Conservation (phyloP, 2,329 filamentous ascomycete species). For the Arachnopeziza araneosa region DNA sequence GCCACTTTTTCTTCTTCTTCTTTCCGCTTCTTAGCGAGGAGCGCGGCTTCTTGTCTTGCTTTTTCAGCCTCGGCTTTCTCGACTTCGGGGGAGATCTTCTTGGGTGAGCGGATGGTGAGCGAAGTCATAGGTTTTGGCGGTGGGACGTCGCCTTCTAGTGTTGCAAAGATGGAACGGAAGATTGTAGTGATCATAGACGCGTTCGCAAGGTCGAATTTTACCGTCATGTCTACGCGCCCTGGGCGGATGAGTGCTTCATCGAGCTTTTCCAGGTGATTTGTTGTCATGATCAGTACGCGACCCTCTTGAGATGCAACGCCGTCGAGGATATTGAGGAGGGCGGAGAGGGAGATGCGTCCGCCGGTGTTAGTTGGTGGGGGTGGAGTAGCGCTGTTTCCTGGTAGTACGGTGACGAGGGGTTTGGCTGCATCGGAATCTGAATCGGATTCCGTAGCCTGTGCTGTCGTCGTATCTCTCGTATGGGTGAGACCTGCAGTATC, state of each 20-base stretch:
- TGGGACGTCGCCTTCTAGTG: constrained; percentile 29
- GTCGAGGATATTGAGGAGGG: constrained; percentile 65
- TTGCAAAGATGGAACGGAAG: constrained; percentile 32
- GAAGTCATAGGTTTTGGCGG: not conserved
- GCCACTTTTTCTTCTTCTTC: constrained; percentile 9
- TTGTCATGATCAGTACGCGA: constrained; percentile 65
- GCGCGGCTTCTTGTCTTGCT: constrained; percentile 1
- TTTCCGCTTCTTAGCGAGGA: not conserved
- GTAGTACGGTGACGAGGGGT: constrained; percentile 16
- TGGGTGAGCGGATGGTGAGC: not conserved
- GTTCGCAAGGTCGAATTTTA: constrained; percentile 42
- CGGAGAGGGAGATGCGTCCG: constrained; percentile 50
- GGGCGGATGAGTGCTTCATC: constrained; percentile 57
- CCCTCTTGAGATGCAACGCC: constrained; percentile 61
- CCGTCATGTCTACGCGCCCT: constrained; percentile 55
- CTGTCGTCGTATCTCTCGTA: constrained; percentile 20
- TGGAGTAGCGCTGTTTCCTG: constrained; percentile 2
- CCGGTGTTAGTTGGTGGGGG: constrained; percentile 3
- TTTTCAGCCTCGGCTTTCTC: constrained; percentile 5
- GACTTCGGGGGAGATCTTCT: not conserved
- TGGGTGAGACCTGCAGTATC: constrained; percentile 67
- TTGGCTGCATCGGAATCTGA: constrained; percentile 3
- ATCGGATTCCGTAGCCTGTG: constrained; percentile 5
- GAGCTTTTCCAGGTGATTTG: constrained; percentile 57
- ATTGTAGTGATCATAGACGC: constrained; percentile 25